Evolutionary conservation across 257 asterid species (phyloP).

Genomic region (Lycium barbarum): DNA sequence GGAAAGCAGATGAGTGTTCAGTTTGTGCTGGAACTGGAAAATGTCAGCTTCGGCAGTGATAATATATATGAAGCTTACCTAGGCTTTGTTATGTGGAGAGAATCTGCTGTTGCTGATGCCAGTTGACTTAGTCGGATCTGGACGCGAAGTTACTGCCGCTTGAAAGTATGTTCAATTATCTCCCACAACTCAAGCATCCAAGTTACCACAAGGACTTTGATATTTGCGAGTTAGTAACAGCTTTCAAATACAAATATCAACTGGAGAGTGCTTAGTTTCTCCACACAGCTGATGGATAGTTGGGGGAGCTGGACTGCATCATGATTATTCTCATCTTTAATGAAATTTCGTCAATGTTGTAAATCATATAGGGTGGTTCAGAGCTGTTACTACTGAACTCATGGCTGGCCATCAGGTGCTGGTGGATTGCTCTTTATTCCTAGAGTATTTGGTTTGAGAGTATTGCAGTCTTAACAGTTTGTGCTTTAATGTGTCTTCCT

Average conservation of each 20-base stretch:
- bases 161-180: slow-evolving; percentile 3
- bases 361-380: too few relatives aligned
- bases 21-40: slow-evolving; percentile 94
- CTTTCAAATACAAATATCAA: background rate
- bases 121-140: background rate
- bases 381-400: background rate
- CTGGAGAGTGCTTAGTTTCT: background rate
- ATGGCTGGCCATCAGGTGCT: background rate
- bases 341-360: background rate
- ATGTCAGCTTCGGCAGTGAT: slow-evolving; percentile 49
- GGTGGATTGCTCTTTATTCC: background rate
- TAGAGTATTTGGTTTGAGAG: background rate
- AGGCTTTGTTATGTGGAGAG: background rate
- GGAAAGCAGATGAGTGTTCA: slow-evolving; percentile 85
- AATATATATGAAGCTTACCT: background rate
- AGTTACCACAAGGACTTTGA: background rate
- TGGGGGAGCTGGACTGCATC: background rate
- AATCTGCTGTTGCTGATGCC: background rate
- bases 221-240: background rate
- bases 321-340: background rate
- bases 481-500: background rate
- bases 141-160: background rate
- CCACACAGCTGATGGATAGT: background rate
- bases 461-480: background rate
- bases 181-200: background rate